Base-by-base conservation (phyloP, 2,329 filamentous ascomycete genomes). In the Knufia petricola region DNA sequence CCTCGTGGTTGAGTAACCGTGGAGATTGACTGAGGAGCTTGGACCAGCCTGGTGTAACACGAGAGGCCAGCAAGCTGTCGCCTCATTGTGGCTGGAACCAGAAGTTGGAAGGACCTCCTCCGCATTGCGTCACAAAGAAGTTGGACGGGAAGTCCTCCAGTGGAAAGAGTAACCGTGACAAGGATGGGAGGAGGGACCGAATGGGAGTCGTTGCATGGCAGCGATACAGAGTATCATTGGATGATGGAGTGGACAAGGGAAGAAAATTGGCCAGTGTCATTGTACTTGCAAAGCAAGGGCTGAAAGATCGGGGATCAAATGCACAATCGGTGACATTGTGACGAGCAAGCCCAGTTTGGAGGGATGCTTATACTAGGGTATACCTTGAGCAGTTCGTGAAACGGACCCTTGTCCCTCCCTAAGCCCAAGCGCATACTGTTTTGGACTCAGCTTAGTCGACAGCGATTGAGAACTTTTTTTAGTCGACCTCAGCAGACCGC, bases 41-140 rank as follows among this genome's bases (percentile, higher is more conserved):
- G 4, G 23, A 28, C 23, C 40, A 46, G 40, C 34, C 26, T 48
- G 37, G 20, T 38, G 26, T 37, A 10, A 38, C 36, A 42, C 23
- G 30, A 38, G 45, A 31, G 31, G 42, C 17, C 19, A 9, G 32
- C 21, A 30, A 48, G 48, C 41, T 48, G 43, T 46, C 53, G 51
- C 53, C 53, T 55, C 51, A 55, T 17, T 55, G 53, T 55, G 53
- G 53, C 53, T 55, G 49, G 26, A 45, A 45, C n/a, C 32, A 34
- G 30, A 46, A 44, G 48, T 51, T 51, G 51, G 44, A 46, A 15
- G 23, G n/a, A 36, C 26, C 15, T 37, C 3, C 12, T 28, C 19
- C 19, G 4, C 32, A 47, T 47, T 47, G 44, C 44, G 44, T 47
- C 44, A 47, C 44, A 28, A n/a, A 9, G 7, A 30, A 19, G 26